phyloP scores from a whole-genome alignment of 1,139 yeast species.

The Debaryomycetaceae sp. region DNA sequence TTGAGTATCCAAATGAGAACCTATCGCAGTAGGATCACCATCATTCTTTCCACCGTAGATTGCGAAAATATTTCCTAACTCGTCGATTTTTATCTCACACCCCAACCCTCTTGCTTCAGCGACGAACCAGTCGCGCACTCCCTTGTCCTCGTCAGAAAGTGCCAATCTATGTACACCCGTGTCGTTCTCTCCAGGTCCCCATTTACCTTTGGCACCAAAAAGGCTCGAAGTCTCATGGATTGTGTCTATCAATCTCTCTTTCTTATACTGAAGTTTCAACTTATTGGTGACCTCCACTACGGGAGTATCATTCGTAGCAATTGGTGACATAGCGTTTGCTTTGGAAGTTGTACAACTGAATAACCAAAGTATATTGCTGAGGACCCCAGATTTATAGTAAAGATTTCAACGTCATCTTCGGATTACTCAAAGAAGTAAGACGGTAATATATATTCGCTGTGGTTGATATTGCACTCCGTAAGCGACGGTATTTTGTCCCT shows the following conservation, averaged over 20 bases:
- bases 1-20: slow-evolving; percentile 74
- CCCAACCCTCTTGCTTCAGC: slow-evolving; percentile 51
- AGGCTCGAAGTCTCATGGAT: slow-evolving; percentile 56
- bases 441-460: not conserved
- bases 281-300: not conserved
- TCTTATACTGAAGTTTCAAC: not conserved
- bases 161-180: slow-evolving; percentile 66
- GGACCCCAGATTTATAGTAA: not conserved
- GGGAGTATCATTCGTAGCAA: not conserved
- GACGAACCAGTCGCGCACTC: slow-evolving; percentile 68
- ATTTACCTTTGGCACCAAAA: slow-evolving; percentile 60
- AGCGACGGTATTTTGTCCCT: too few relatives aligned
- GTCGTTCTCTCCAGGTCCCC: slow-evolving; percentile 57
- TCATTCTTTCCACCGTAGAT: slow-evolving; percentile 54
- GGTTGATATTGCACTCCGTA: too few relatives aligned
- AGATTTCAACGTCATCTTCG: not conserved
- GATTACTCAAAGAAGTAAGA: not conserved
- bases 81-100: slow-evolving; percentile 56
- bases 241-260: slow-evolving; percentile 48
- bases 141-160: slow-evolving; percentile 57
- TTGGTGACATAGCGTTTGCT: not conserved
- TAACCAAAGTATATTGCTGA: not conserved
- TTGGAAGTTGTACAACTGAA: too few relatives aligned
- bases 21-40: slow-evolving; percentile 60
- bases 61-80: slow-evolving; percentile 66